Evolutionary conservation across 768 basidiomycete species (phyloP).

Genomic region (Lactifluus volemus): DNA sequence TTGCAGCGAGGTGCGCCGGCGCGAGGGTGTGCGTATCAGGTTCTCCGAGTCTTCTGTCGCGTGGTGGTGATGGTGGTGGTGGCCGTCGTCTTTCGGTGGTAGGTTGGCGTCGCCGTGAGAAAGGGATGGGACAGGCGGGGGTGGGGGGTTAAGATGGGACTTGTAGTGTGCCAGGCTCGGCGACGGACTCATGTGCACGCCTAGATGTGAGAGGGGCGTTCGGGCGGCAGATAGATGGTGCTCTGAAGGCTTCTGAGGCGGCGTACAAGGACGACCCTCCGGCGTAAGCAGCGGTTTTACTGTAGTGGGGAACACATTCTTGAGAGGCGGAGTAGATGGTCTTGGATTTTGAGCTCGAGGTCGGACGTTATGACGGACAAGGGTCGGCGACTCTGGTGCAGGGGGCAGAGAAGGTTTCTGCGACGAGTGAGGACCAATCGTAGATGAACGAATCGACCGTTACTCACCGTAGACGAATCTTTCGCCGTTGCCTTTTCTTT

Average conservation of each 20-base stretch:
- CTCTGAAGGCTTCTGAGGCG: conserved; percentile 24
- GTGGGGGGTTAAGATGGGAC: conserved; percentile 56
- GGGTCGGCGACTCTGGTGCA: conserved; percentile 18
- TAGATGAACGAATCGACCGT: background rate
- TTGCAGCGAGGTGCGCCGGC: conserved; percentile 30
- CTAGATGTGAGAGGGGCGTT: conserved; percentile 63
- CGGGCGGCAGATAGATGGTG: conserved; percentile 47
- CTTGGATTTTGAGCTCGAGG: background rate
- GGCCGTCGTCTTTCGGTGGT: conserved; percentile 22
- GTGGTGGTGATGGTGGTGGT: conserved; percentile 8
- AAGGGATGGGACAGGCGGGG: conserved; percentile 37
- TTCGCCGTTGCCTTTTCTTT: conserved; percentile 13
- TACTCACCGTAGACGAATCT: conserved; percentile 5
- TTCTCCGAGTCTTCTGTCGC: conserved; percentile 18
- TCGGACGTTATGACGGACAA: conserved; percentile 10
- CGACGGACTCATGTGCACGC: conserved; percentile 61
- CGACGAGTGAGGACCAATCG: background rate
- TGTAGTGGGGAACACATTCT: background rate
- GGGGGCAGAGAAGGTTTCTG: conserved; percentile 16
- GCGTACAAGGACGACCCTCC: conserved; percentile 35
- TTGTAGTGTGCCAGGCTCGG: conserved; percentile 62
- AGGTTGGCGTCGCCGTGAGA: conserved; percentile 31
- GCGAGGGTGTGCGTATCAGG: conserved; percentile 38
- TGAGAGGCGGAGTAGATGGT: conserved; percentile 10
- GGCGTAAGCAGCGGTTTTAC: conserved; percentile 24